Percentiles rank a stretch among this genome's conserved stretches.
These are phyloP conservation scores for Saturnispora ahearnii DNA, from an alignment of 805 yeast genomes.

Conservation along the genomic window DNA sequence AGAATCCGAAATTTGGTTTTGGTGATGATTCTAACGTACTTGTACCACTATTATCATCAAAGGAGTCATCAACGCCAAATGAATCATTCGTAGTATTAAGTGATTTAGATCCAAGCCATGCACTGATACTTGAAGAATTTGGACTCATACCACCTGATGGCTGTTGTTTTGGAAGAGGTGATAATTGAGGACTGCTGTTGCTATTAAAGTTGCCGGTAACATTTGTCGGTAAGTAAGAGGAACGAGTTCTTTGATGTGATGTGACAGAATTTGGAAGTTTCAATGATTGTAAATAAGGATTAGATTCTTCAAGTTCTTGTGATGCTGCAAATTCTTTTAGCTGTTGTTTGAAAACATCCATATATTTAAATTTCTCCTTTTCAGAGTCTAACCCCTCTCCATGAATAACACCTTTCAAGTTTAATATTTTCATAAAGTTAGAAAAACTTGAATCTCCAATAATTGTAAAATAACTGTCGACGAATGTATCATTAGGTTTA, in stretches of 20 bases:
- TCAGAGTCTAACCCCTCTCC: constrained; percentile 22
- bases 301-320: constrained; percentile 19
- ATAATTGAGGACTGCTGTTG: constrained; percentile 11
- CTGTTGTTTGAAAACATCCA: constrained; percentile 33
- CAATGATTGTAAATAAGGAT: constrained; percentile 20
- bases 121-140: neutral
- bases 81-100: neutral
- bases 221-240: constrained; percentile 13
- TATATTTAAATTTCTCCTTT: constrained; percentile 30
- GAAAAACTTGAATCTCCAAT: constrained; percentile 54
- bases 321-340: constrained; percentile 28
- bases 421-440: constrained; percentile 59
- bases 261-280: constrained; percentile 10
- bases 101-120: neutral
- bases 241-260: constrained; percentile 9
- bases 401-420: constrained; percentile 43
- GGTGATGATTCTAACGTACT: constrained; percentile 8
- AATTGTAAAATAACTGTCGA: constrained; percentile 54
- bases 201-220: constrained; percentile 12
- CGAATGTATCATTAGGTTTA: constrained; percentile 57
- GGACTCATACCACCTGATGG: neutral
- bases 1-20: constrained; percentile 13
- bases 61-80: constrained; percentile 1
- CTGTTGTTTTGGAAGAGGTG: constrained; percentile 11
- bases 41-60: constrained; percentile 1